Percentiles rank a stretch among this genome's conserved stretches.
These are phyloP conservation scores for Penicillium sp. DNA, from an alignment of 2,329 filamentous ascomycete species.

Conservation along the genomic window DNA sequence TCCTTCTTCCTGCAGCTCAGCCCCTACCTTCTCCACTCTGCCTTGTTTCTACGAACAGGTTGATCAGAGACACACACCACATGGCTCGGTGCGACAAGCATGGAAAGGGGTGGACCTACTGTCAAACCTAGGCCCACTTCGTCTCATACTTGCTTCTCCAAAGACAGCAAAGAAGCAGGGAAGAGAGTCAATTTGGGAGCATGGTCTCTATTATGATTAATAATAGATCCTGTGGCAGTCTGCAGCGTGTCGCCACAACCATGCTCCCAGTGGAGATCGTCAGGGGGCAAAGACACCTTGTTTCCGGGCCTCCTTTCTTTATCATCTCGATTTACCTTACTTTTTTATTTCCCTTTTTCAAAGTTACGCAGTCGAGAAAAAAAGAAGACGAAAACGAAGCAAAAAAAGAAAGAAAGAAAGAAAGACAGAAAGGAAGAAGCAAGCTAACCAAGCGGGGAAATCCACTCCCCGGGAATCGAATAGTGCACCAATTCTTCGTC, in stretches of 20 bases:
- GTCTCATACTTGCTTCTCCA: constrained; percentile 5
- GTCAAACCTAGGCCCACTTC: constrained; percentile 13
- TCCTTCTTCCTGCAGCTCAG: background rate
- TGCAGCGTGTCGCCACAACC: constrained; percentile 1
- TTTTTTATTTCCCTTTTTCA: background rate
- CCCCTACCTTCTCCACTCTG: background rate
- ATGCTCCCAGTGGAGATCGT: constrained; percentile 2
- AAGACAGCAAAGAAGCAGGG: background rate
- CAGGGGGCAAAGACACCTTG: background rate
- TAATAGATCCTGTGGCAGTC: background rate
- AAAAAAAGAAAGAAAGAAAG: background rate
- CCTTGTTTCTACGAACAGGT: background rate
- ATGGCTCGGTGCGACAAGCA: constrained; percentile 4
- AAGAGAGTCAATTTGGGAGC: background rate
- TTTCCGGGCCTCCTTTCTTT: background rate
- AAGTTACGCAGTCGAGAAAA: background rate
- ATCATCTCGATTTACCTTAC: constrained; percentile 3
- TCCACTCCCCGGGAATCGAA: constrained; percentile 13
- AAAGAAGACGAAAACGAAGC: background rate
- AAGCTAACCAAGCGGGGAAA: constrained; percentile 14
- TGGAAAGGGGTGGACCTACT: constrained; percentile 6
- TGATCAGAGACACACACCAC: constrained; percentile 2
- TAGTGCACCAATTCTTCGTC: constrained; percentile 89
- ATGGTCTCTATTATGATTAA: background rate
- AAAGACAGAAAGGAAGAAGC: background rate